Conservation (phyloP, 176 grass and related monocot species). For the Triticum monococcum region DNA sequence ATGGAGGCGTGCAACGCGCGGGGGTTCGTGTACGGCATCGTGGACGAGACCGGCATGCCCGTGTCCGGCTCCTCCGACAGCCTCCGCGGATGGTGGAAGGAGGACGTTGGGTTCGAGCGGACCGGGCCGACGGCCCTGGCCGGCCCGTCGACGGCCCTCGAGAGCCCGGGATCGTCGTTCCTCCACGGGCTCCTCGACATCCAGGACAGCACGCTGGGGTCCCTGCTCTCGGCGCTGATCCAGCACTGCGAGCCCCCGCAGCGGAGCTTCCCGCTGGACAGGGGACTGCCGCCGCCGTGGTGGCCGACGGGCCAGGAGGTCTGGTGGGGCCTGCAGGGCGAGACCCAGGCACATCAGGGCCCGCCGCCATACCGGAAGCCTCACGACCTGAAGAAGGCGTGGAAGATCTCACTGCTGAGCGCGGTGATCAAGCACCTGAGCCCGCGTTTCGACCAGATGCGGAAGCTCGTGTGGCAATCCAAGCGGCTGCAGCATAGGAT, state of each 20-base stretch:
- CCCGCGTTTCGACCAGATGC: conserved; percentile 40
- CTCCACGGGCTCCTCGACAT: conserved; percentile 38
- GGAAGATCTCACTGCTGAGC: conserved; percentile 47
- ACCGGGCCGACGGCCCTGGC: neutral
- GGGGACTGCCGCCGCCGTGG: conserved; percentile 43
- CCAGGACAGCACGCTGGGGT: conserved; percentile 54
- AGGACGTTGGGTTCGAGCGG: conserved; percentile 36
- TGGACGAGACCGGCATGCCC: conserved; percentile 34
- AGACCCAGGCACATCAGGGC: conserved; percentile 16
- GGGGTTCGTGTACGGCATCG: conserved; percentile 51
- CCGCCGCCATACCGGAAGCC: conserved; percentile 49
- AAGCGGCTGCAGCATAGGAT: conserved; percentile 52
- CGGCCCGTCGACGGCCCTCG: neutral
- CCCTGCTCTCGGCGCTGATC: conserved; percentile 46
- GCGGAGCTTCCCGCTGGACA: conserved; percentile 49
- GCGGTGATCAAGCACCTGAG: conserved; percentile 49
- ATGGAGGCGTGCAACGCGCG: conserved; percentile 51
- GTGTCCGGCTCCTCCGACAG: conserved; percentile 49
- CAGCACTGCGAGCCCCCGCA: conserved; percentile 58
- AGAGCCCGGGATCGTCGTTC: conserved; percentile 11
- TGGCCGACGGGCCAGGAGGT: conserved; percentile 29
- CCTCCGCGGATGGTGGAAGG: conserved; percentile 63
- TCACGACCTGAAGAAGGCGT: conserved; percentile 56
- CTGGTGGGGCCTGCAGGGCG: conserved; percentile 36
- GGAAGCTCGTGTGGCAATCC: conserved; percentile 45